Percentiles rank a stretch among this genome's conserved stretches.
phyloP scores from a whole-genome alignment of 495 filamentous ascomycete species.

The Aspergillus avenaceus region DNA sequence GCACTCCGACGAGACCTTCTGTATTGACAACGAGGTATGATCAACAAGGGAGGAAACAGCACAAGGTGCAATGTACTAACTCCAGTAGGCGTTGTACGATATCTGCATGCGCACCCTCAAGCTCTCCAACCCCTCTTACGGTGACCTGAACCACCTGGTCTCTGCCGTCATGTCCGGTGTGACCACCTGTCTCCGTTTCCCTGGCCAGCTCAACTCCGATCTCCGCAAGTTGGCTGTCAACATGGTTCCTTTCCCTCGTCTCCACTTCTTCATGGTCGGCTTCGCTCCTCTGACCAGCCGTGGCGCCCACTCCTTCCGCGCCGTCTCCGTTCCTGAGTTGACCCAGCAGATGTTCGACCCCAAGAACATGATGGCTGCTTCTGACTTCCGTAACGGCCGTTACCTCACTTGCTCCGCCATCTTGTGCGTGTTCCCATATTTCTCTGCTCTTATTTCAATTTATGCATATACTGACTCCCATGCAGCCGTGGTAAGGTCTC shows the following conservation, averaged over 20 bases:
- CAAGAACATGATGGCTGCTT: conserved; percentile 99
- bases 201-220: conserved; percentile 99
- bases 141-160: conserved; percentile 98
- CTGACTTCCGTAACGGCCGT: conserved; percentile 98
- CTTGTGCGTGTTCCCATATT: conserved; percentile 53
- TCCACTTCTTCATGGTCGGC: conserved; percentile 99
- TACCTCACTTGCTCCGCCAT: conserved; percentile 99
- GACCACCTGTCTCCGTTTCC: conserved; percentile 98
- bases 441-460: neutral
- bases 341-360: conserved; percentile 99
- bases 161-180: conserved; percentile 99
- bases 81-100: conserved; percentile 84
- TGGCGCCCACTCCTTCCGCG: conserved; percentile 92
- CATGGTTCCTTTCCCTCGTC: conserved; percentile 99
- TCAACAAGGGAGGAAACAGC: too few species aligned
- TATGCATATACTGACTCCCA: neutral
- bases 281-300: conserved; percentile 98
- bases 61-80: conserved; percentile 16
- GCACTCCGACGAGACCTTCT: conserved; percentile 99
- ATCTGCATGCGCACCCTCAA: conserved; percentile 99
- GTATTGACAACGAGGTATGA: conserved; percentile 96
- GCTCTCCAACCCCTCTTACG: conserved; percentile 96
- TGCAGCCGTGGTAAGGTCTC: conserved; percentile 94
- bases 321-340: conserved; percentile 94
- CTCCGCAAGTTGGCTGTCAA: conserved; percentile 99